phyloP scores from a whole-genome alignment of 2,329 filamentous ascomycete genomes.

The Botrytis hyacinthi region DNA sequence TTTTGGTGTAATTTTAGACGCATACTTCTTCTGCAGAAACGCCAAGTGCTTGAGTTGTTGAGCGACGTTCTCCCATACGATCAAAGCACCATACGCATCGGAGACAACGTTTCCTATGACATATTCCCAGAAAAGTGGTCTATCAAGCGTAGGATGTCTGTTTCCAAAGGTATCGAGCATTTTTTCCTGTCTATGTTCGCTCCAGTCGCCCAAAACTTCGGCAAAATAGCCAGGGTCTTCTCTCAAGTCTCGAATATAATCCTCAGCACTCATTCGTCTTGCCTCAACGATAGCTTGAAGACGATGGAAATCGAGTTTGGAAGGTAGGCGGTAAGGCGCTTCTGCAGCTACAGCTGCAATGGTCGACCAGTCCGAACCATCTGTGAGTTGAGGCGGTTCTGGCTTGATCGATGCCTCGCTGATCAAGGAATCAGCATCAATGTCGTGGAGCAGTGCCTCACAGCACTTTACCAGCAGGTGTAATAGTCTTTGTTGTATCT shows the following conservation, averaged over 20 bases:
- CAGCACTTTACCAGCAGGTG: slow-evolving; percentile 51
- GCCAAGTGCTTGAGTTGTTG: slow-evolving; percentile 33
- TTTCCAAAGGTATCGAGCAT: slow-evolving; percentile 43
- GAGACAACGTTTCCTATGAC: slow-evolving; percentile 41
- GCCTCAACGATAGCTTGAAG: slow-evolving; percentile 47
- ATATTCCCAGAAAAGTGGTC: slow-evolving; percentile 42
- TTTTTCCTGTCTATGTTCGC: slow-evolving; percentile 48
- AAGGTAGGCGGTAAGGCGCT: slow-evolving; percentile 52
- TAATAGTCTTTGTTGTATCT: slow-evolving; percentile 50
- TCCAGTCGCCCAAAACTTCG: neutral
- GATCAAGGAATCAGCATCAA: slow-evolving; percentile 38
- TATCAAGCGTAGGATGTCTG: slow-evolving; percentile 25
- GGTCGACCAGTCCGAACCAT: slow-evolving; percentile 40
- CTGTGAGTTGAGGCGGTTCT: slow-evolving; percentile 41
- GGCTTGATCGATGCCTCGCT: slow-evolving; percentile 39
- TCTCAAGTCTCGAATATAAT: slow-evolving; percentile 53
- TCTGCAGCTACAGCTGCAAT: slow-evolving; percentile 47
- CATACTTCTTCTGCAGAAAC: slow-evolving; percentile 40
- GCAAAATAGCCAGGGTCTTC: slow-evolving; percentile 6
- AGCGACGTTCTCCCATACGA: slow-evolving; percentile 23
- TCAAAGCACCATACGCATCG: slow-evolving; percentile 34
- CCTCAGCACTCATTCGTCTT: slow-evolving; percentile 45
- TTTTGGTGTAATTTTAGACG: slow-evolving; percentile 35
- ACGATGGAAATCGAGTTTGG: slow-evolving; percentile 45
- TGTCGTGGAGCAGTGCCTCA: slow-evolving; percentile 51